Evolutionary conservation across 306 rosid species (phyloP).

Genomic region (Urtica urens): DNA sequence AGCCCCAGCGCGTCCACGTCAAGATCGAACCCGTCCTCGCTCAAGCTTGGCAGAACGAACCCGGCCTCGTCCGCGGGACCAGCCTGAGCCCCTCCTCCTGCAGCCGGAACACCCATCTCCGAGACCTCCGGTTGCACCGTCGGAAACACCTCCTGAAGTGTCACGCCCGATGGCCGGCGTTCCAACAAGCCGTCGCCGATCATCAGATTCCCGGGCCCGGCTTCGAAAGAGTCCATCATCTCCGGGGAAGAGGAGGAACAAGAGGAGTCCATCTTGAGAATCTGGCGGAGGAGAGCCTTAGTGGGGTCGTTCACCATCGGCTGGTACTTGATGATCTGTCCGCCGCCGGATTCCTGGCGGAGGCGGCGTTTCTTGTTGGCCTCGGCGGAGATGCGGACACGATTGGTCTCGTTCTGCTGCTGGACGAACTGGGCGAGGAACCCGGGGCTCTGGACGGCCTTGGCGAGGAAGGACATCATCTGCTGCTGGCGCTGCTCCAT

Average conservation of each 20-base stretch:
- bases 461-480: conserved; percentile 97
- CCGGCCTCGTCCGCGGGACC: conserved; percentile 34
- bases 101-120: conserved; percentile 30
- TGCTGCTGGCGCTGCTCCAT: conserved; percentile 98
- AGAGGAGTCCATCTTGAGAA: conserved; percentile 53
- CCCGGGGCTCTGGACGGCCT: conserved; percentile 94
- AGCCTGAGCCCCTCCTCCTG: conserved; percentile 31
- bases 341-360: conserved; percentile 68
- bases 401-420: conserved; percentile 79
- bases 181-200: conserved; percentile 50
- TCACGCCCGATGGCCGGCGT: conserved; percentile 48
- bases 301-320: conserved; percentile 68
- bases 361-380: conserved; percentile 81
- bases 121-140: conserved; percentile 33
- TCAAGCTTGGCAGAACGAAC: conserved; percentile 32
- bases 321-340: conserved; percentile 78
- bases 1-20: conserved; percentile 36
- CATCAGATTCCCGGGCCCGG: conserved; percentile 35
- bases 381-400: conserved; percentile 65
- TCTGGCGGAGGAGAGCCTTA: conserved; percentile 67
- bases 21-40: conserved; percentile 30
- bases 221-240: conserved; percentile 37
- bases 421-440: conserved; percentile 91
- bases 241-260: too few species aligned
- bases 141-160: conserved; percentile 72